Evolutionary conservation across 176 grass and related monocot genomes (phyloP).

Genomic region (Eragrostis curvula): DNA sequence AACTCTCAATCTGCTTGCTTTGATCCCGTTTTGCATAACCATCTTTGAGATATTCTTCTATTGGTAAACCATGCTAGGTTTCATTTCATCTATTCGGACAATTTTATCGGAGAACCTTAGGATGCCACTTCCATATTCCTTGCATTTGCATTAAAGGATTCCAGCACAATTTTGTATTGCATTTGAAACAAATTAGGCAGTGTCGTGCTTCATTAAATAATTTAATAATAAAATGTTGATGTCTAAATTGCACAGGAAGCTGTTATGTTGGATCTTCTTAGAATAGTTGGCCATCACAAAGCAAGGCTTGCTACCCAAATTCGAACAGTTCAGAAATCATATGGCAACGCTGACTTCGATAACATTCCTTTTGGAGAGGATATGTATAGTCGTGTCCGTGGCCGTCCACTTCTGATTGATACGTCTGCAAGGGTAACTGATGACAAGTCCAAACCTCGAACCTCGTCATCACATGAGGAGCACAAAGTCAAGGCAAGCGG

Average conservation of each 20-base stretch:
- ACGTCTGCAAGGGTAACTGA: conserved; percentile 67
- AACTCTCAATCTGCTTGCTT: conserved; percentile 9
- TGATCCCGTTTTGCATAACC: conserved; percentile 1
- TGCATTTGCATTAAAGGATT: conserved; percentile 13
- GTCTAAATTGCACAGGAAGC: conserved; percentile 71
- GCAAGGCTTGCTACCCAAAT: conserved; percentile 98
- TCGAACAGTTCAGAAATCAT: conserved; percentile 96
- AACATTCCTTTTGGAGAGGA: conserved; percentile 93
- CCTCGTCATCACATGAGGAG: conserved; percentile 56
- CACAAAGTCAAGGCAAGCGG: conserved; percentile 58
- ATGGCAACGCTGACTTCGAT: conserved; percentile 83
- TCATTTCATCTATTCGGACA: neutral
- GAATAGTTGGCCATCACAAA: conserved; percentile 93
- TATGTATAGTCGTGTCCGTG: conserved; percentile 56
- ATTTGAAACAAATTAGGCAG: conserved; percentile 20
- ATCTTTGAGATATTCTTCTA: conserved; percentile 1
- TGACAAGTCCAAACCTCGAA: conserved; percentile 64
- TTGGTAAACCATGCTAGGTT: neutral
- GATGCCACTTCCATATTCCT: neutral
- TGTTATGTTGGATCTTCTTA: conserved; percentile 95
- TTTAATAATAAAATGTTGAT: conserved; percentile 15
- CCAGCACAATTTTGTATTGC: conserved; percentile 15
- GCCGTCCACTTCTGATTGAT: conserved; percentile 82
- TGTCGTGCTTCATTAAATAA: neutral
- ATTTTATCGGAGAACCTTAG: conserved; percentile 18